These are phyloP conservation scores for Exophiala phaeomuriformis DNA, from an alignment of 2,329 filamentous ascomycete species.

Conservation along the genomic window DNA sequence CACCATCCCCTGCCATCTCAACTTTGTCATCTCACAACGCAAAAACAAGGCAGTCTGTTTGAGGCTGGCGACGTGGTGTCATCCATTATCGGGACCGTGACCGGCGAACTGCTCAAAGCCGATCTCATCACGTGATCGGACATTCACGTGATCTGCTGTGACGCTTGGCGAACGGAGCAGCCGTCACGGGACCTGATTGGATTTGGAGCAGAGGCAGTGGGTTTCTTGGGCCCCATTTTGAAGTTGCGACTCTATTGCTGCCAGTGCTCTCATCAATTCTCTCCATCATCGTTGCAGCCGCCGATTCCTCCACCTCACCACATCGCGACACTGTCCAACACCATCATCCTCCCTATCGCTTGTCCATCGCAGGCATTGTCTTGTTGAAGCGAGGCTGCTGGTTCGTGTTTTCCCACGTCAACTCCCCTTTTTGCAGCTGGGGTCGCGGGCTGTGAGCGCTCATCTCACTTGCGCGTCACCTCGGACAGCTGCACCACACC, in stretches of 20 bases:
- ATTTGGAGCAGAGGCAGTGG: not conserved
- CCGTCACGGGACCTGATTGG: not conserved
- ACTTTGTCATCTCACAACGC: no score
- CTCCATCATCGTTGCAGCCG: constrained; percentile 17
- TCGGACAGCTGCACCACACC: not conserved
- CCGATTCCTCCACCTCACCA: constrained; percentile 6
- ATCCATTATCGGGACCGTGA: no score
- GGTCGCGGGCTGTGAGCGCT: not conserved
- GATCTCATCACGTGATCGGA: not conserved
- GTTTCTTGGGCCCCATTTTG: not conserved
- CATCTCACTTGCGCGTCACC: constrained; percentile 1
- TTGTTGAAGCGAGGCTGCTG: constrained; percentile 7
- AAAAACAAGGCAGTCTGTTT: no score
- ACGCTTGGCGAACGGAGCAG: not conserved
- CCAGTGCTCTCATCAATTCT: constrained; percentile 8
- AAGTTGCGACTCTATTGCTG: not conserved
- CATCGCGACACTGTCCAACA: constrained; percentile 9
- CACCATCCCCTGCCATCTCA: no score
- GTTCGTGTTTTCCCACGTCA: constrained; percentile 10
- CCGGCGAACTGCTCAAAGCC: not conserved
- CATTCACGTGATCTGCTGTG: no score
- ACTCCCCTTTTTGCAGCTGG: not conserved
- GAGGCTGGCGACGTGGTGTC: no score
- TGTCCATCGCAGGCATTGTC: constrained; percentile 7
- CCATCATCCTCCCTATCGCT: constrained; percentile 15